These are phyloP conservation scores for Setomelanomma holmii DNA, from an alignment of 2,329 filamentous ascomycete genomes.

Conservation along the genomic window DNA sequence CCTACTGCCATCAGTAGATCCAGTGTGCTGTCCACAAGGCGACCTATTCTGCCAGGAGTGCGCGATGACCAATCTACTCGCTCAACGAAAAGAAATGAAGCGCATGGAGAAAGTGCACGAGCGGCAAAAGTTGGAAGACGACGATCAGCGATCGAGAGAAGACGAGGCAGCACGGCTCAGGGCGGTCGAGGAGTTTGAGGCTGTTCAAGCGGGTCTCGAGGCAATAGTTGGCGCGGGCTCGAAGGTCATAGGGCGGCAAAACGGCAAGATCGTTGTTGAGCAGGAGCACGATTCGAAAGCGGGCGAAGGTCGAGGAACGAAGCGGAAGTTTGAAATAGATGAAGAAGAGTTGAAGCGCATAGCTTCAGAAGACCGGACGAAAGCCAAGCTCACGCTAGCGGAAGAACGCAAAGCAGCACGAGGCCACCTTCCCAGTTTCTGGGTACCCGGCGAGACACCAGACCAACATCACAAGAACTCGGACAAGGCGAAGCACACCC, in stretches of 20 bases:
- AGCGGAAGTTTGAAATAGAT: conserved; percentile 83
- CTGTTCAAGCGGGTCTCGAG: conserved; percentile 72
- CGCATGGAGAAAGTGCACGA: conserved; percentile 73
- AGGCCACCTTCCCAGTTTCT: conserved; percentile 82
- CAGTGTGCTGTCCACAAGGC: conserved; percentile 78
- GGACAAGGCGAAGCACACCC: conserved; percentile 64
- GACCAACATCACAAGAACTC: conserved; percentile 57
- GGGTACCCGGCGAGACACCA: conserved; percentile 86
- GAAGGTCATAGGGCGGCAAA: conserved; percentile 50
- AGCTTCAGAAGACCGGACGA: conserved; percentile 71
- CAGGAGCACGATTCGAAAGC: conserved; percentile 40
- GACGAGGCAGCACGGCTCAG: conserved; percentile 74
- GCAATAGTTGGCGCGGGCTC: conserved; percentile 47
- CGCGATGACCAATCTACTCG: conserved; percentile 86
- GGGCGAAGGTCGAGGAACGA: conserved; percentile 54
- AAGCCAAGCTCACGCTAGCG: conserved; percentile 73
- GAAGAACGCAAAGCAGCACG: conserved; percentile 72
- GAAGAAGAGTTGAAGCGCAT: conserved; percentile 77
- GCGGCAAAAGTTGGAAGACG: conserved; percentile 66
- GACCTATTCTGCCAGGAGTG: conserved; percentile 97
- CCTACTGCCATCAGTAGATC: conserved; percentile 78
- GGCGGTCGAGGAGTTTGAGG: conserved; percentile 83
- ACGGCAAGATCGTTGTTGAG: conserved; percentile 54
- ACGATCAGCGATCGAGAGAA: conserved; percentile 65
- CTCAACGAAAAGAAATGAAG: conserved; percentile 91